These are phyloP conservation scores for Castanospermum australe DNA, from an alignment of 306 rosid genomes.

Conservation along the genomic window DNA sequence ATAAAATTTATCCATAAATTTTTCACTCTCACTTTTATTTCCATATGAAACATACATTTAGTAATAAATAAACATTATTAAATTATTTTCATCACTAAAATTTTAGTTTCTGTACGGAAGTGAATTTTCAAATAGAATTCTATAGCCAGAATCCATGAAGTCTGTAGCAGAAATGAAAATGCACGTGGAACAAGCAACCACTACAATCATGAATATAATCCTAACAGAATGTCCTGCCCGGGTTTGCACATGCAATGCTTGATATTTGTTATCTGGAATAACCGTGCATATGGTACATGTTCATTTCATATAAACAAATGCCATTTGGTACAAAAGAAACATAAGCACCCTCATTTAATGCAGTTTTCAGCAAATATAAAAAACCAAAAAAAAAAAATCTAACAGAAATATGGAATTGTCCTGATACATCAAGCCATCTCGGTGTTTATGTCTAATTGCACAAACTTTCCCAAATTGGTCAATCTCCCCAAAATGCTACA, in stretches of 20 bases:
- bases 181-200: background rate
- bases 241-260: background rate
- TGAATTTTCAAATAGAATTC: too few species aligned
- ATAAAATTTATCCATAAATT: too few species aligned
- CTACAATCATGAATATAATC: background rate
- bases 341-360: background rate
- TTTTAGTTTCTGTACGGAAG: too few species aligned
- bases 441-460: constrained; percentile 25
- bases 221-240: background rate
- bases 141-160: too few species aligned
- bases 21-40: too few species aligned
- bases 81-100: too few species aligned
- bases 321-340: background rate
- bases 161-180: too few species aligned
- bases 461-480: background rate
- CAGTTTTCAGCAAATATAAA: constrained; percentile 1
- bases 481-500: background rate
- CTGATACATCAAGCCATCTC: background rate
- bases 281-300: background rate
- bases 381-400: background rate
- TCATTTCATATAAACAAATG: constrained; percentile 8
- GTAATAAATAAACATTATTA: too few species aligned
- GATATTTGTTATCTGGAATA: background rate
- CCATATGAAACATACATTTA: too few species aligned
- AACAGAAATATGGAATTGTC: background rate